A percentile compares a stretch with the other conserved stretches of the same genome.
Evolutionary conservation across 139 green algal species (phyloP).

Genomic region (Volvox reticuliferus): DNA sequence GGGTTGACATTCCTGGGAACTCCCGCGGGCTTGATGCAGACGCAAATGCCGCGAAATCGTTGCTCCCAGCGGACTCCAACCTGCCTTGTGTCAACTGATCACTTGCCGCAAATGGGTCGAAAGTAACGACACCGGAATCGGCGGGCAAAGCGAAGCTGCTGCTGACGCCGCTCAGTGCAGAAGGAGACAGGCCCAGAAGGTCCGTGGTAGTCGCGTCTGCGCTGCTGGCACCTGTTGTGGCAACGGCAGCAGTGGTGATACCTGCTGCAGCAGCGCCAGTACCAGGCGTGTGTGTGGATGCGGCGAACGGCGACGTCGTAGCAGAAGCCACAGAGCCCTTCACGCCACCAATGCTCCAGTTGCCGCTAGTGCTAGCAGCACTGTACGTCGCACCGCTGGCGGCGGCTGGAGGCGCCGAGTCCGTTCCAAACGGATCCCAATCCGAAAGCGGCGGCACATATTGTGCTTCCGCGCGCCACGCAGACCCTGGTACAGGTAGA

Average conservation of each 20-base stretch:
- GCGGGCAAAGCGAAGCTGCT: not conserved
- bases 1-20: not conserved
- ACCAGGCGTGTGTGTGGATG: not conserved
- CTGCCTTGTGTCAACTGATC: not conserved
- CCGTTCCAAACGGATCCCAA: conserved; percentile 25
- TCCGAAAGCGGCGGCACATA: not conserved
- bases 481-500: not conserved
- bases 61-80: conserved; percentile 16
- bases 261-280: not conserved
- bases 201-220: not conserved
- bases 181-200: not conserved
- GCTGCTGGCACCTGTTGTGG: not conserved
- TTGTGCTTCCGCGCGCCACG: not conserved
- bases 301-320: conserved; percentile 9
- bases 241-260: not conserved
- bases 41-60: conserved; percentile 34
- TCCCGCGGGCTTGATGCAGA: not conserved
- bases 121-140: not conserved
- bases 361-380: not conserved
- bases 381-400: not conserved
- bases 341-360: not conserved
- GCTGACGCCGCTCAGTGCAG: not conserved
- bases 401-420: not conserved
- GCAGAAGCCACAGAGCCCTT: not conserved
- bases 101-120: conserved; percentile 2